Conservation (phyloP, 1,284 basidiomycete genomes). For the Moniliophthora roreri region DNA sequence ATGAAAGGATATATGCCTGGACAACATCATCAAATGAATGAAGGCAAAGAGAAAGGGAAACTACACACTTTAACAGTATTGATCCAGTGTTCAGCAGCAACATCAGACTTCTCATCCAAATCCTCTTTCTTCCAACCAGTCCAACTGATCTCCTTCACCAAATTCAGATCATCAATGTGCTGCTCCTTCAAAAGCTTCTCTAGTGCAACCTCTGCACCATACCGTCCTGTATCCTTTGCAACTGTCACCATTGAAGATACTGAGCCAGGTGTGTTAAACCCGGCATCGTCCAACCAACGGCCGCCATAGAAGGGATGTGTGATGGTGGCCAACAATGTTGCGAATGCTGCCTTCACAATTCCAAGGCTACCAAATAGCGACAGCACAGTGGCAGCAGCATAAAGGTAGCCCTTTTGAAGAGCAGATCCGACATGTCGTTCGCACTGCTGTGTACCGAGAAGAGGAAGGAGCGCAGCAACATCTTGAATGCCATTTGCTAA, state of each 20-base stretch:
- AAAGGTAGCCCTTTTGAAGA: background rate
- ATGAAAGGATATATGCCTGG: background rate
- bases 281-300: background rate
- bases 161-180: background rate
- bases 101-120: background rate
- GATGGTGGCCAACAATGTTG: background rate
- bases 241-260: background rate
- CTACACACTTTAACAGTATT: background rate
- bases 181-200: background rate
- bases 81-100: background rate
- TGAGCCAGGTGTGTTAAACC: background rate
- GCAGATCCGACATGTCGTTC: conserved; percentile 15
- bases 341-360: background rate
- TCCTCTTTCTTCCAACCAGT: background rate
- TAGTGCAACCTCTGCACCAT: background rate
- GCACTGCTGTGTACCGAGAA: conserved; percentile 19
- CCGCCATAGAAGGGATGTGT: background rate
- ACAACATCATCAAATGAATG: background rate
- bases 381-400: conserved; percentile 3
- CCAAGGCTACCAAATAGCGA: conserved; percentile 10
- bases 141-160: background rate
- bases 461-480: conserved; percentile 17
- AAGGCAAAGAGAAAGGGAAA: background rate
- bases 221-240: background rate
- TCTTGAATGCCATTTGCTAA: conserved; percentile 17